These are phyloP conservation scores for Acrocalymma vagum DNA, from an alignment of 2,329 filamentous ascomycete genomes.

Conservation along the genomic window DNA sequence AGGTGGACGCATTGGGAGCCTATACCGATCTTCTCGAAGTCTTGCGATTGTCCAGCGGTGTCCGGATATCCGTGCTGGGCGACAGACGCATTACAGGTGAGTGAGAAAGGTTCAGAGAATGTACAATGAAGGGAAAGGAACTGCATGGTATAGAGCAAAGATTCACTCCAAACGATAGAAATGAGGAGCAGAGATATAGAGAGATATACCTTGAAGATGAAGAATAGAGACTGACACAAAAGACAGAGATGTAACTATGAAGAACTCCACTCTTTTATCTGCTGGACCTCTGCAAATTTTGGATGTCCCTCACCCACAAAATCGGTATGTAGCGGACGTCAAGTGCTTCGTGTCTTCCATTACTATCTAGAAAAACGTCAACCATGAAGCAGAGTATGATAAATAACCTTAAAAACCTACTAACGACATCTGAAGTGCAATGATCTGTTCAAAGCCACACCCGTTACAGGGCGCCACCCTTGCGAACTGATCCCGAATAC, in stretches of 20 bases:
- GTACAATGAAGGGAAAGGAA: neutral
- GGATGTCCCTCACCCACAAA: slow-evolving; percentile 39
- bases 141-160: neutral
- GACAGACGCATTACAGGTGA: slow-evolving; percentile 36
- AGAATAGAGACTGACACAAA: slow-evolving; percentile 9
- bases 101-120: slow-evolving; percentile 8
- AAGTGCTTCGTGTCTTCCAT: too few species aligned
- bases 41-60: slow-evolving; percentile 48
- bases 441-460: slow-evolving; percentile 29
- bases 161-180: neutral
- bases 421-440: slow-evolving; percentile 25
- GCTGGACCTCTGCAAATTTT: slow-evolving; percentile 35
- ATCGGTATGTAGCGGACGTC: slow-evolving; percentile 29
- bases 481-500: slow-evolving; percentile 30
- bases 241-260: slow-evolving; percentile 38
- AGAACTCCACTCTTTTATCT: slow-evolving; percentile 37
- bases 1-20: slow-evolving; percentile 61
- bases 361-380: too few species aligned
- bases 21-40: slow-evolving; percentile 65
- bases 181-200: neutral
- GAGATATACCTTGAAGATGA: neutral
- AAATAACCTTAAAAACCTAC: neutral
- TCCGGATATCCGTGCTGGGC: slow-evolving; percentile 38
- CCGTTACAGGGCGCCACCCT: slow-evolving; percentile 33
- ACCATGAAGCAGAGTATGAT: too few species aligned